Percentiles rank a stretch among this genome's conserved stretches.
phyloP scores from a whole-genome alignment of 2,329 filamentous ascomycete genomes.

The Calycina herbarum region DNA sequence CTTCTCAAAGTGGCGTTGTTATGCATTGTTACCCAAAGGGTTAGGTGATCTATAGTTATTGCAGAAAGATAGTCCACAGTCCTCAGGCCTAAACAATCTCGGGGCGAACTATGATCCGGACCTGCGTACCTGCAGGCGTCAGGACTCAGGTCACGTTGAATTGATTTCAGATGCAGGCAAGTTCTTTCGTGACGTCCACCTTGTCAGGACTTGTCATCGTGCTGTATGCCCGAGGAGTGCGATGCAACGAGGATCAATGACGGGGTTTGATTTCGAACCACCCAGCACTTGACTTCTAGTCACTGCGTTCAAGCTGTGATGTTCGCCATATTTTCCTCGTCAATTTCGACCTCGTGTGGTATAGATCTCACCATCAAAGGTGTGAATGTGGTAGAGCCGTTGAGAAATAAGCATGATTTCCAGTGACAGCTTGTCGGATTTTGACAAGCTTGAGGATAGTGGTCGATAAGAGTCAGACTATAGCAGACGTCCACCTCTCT shows the following conservation, averaged over 20 bases:
- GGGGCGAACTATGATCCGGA: constrained; percentile 10
- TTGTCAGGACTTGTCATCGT: neutral
- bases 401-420: neutral
- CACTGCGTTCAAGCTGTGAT: neutral
- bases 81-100: constrained; percentile 8
- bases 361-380: neutral
- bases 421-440: neutral
- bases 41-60: constrained; percentile 8
- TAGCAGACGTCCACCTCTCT: neutral
- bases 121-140: constrained; percentile 7
- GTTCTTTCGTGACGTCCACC: neutral
- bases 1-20: neutral
- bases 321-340: neutral
- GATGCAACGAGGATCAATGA: constrained; percentile 6
- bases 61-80: constrained; percentile 10
- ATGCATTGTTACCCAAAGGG: neutral
- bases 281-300: neutral
- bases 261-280: neutral
- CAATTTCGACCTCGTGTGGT: neutral
- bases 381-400: neutral
- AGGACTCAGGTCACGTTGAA: neutral
- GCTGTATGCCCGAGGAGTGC: neutral
- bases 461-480: neutral
- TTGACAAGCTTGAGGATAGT: neutral
- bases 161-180: neutral